These are phyloP conservation scores for Goniomonas avonlea DNA, from an alignment of 78 protist species.

Conservation along the genomic window DNA sequence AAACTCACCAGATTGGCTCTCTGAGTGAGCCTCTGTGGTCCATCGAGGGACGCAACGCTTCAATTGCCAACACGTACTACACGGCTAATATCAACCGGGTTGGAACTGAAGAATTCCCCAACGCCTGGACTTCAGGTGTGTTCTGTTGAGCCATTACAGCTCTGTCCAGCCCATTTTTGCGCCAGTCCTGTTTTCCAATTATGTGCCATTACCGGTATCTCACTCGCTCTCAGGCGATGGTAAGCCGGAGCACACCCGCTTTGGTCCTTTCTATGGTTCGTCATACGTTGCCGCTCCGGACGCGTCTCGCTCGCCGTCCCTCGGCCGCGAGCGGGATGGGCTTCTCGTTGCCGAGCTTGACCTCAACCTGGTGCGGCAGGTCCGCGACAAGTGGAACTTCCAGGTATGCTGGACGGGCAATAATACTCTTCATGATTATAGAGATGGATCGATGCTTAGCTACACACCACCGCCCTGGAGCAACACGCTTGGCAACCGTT, in stretches of 20 bases:
- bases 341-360: conserved; percentile 80
- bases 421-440: too few relatives aligned
- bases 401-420: too few relatives aligned
- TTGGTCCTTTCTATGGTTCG: conserved; percentile 93
- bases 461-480: background rate
- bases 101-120: conserved; percentile 62
- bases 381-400: conserved; percentile 83
- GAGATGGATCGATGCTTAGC: too few relatives aligned
- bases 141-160: background rate
- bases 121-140: too few relatives aligned
- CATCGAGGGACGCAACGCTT: conserved; percentile 82
- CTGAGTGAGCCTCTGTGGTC: conserved; percentile 88
- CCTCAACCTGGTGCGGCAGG: conserved; percentile 76
- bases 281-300: conserved; percentile 81
- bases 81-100: conserved; percentile 80
- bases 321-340: conserved; percentile 76
- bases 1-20: conserved; percentile 45
- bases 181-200: background rate
- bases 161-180: background rate
- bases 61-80: conserved; percentile 65
- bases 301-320: conserved; percentile 70
- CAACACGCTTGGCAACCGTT: background rate
- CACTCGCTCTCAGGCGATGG: conserved; percentile 59
- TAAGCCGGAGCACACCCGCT: conserved; percentile 83
- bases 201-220: background rate